Conservation (phyloP, 2,329 filamentous ascomycete genomes). For the Monosporascus cannonballus region DNA sequence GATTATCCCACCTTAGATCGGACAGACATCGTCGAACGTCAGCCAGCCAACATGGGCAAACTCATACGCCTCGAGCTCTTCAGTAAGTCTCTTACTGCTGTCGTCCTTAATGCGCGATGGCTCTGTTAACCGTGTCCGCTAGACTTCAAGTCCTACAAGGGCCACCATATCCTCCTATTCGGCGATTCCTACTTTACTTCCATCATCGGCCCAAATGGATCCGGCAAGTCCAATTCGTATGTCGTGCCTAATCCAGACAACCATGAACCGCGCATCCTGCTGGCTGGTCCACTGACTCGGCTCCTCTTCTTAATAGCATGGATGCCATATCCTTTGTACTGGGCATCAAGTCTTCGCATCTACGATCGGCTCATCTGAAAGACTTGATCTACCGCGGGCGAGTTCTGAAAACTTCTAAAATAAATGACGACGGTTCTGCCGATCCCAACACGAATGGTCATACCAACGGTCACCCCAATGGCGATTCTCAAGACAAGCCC, state of each 20-base stretch:
- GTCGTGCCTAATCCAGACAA: conserved; percentile 25
- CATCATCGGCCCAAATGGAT: conserved; percentile 99
- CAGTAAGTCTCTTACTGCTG: conserved; percentile 51
- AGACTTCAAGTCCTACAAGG: conserved; percentile 99
- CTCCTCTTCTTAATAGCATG: conserved; percentile 57
- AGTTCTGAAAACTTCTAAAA: conserved; percentile 84
- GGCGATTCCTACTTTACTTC: conserved; percentile 99
- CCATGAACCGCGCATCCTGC: conserved; percentile 3
- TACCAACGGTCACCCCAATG: conserved; percentile 54
- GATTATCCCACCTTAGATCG: neutral
- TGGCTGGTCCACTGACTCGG: conserved; percentile 4
- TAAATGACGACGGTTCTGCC: conserved; percentile 79
- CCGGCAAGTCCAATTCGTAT: conserved; percentile 96
- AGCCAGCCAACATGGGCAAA: conserved; percentile 72
- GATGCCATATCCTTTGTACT: conserved; percentile 98
- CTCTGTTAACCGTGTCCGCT: conserved; percentile 20
- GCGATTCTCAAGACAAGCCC: conserved; percentile 56
- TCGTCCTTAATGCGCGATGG: conserved; percentile 5
- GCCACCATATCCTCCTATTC: conserved; percentile 88
- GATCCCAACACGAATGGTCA: conserved; percentile 51
- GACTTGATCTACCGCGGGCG: conserved; percentile 95
- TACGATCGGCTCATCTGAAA: conserved; percentile 87
- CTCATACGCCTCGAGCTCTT: conserved; percentile 90
- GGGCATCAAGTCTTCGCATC: conserved; percentile 96
- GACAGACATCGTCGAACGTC: conserved; percentile 1